Base-by-base conservation (phyloP, 176 grass and related monocot species). In the Pontederia crassipes region DNA sequence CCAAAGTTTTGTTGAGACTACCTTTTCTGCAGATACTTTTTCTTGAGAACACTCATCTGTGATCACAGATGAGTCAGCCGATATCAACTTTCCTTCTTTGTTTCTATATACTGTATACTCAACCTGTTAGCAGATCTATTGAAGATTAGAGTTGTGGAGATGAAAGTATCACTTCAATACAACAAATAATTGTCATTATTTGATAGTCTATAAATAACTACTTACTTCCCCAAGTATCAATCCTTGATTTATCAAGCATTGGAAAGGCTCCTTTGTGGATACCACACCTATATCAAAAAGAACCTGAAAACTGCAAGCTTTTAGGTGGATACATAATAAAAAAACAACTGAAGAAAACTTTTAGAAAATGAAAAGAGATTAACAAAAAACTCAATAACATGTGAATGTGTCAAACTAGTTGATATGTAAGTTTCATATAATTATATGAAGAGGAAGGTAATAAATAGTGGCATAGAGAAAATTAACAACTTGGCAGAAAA, bases 221-320 rank as follows among this genome's bases (percentile, higher is more conserved):
- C 90, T 66, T 80, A 90, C 91, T 85, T 96, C 91, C 63, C 91
- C 91, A 56, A 96, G 76, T 75, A 96, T 96, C 75, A 96, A 66
- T 57, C 91, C 91, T 96, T 96, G 91, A 84, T 96, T 96, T 82
- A 96, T 96, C 70, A 96, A 58, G 86, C 91, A 87, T 50, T 90
- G 80, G 78, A 96, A 96, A 32, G 92, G 91, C 64, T 96, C 91
- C 77, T 90, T 96, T 17, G 91, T 90, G 61, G 91, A 96, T 52
- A 96, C 91, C 8, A 96, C 53, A 8, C 91, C 91, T 77, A 96
- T 96, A 76, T 96, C 91, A 72, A 87, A 96, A 20, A 96, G 72
- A 75, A 96, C 81, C 91, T 96, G 79, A 51, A 35, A 16, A 57
- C 47, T 8, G 53, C 45, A 9, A 45, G 32, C 9, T 57, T 11